Percentiles rank a stretch among this genome's conserved stretches.
phyloP scores from a whole-genome alignment of 371 early-diverging fungal species.

The Mortierella sp. region DNA sequence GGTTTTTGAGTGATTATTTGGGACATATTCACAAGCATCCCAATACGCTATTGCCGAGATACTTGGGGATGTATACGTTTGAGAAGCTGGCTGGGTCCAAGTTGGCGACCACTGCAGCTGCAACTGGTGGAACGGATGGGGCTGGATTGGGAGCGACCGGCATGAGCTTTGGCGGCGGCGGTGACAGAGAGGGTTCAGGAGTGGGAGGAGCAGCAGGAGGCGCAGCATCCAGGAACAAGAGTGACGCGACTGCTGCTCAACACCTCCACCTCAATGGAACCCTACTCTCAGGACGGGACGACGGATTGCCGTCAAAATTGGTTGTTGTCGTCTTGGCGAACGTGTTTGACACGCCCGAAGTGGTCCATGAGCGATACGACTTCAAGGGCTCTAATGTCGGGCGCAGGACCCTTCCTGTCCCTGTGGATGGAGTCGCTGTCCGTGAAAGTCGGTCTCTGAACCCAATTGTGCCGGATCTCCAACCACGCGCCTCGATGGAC shows the following conservation, averaged over 20 bases:
- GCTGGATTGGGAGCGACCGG: background rate
- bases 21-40: constrained; percentile 59
- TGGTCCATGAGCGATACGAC: constrained; percentile 63
- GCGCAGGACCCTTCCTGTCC: constrained; percentile 55
- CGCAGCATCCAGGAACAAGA: constrained; percentile 19
- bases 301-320: constrained; percentile 57
- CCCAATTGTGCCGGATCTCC: background rate
- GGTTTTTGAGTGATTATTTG: constrained; percentile 64
- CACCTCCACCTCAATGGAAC: constrained; percentile 51
- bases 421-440: background rate
- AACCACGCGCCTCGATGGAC: background rate
- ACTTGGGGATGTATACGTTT: constrained; percentile 70
- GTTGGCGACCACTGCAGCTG: background rate
- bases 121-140: background rate
- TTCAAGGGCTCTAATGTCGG: constrained; percentile 74
- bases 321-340: constrained; percentile 67
- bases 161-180: constrained; percentile 11
- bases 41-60: constrained; percentile 67
- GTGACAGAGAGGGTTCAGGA: background rate
- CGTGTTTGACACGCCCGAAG: constrained; percentile 66
- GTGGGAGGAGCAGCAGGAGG: background rate
- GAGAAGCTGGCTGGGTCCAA: constrained; percentile 51
- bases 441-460: background rate
- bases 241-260: constrained; percentile 27
- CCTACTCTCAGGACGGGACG: constrained; percentile 37